These are phyloP conservation scores for Arxiozyma telluris DNA, from an alignment of 1,139 yeast species.

Conservation along the genomic window DNA sequence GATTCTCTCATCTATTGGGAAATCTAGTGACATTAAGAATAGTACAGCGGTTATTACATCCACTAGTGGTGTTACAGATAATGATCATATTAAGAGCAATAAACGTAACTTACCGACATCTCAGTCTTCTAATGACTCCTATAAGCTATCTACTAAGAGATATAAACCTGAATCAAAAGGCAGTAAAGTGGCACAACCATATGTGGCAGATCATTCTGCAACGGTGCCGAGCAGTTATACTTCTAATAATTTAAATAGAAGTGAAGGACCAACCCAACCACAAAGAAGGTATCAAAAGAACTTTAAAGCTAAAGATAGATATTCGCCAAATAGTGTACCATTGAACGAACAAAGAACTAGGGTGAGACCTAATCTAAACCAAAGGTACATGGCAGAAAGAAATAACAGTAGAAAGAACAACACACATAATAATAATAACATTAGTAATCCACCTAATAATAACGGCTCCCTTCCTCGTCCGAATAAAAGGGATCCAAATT, in stretches of 20 bases:
- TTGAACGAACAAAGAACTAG: neutral
- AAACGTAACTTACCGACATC: neutral
- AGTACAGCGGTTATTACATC: neutral
- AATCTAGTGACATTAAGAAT: neutral
- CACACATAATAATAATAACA: neutral
- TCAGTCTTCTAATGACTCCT: neutral
- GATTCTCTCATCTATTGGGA: conserved; percentile 23
- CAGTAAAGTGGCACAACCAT: neutral
- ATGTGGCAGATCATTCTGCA: too few species aligned
- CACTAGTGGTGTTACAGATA: too few species aligned
- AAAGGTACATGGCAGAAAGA: neutral
- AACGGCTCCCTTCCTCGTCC: neutral
- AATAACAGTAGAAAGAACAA: neutral
- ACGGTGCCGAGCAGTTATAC: neutral
- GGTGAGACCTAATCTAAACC: neutral
- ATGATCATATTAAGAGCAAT: neutral
- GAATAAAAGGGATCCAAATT: neutral
- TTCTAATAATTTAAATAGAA: neutral
- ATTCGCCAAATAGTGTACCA: neutral
- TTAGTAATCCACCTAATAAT: neutral
- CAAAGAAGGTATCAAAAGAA: neutral
- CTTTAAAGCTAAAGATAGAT: neutral
- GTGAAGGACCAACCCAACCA: neutral
- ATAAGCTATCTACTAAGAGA: neutral
- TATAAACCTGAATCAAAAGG: neutral